Evolutionary conservation across 179 eudicot species (phyloP).

Genomic region (Camellia oleifera): DNA sequence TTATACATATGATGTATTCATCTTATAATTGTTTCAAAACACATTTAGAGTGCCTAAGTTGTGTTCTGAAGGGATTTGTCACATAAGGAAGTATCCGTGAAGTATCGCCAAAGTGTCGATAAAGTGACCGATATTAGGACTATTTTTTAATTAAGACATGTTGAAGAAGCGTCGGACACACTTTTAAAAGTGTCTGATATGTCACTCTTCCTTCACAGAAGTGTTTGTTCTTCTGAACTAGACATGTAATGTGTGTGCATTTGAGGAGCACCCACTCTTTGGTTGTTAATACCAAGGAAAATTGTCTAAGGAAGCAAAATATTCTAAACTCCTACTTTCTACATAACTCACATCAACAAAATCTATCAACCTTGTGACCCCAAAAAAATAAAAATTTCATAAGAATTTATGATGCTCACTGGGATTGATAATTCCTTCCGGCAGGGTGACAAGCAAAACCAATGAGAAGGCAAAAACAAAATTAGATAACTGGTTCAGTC

Average conservation of each 20-base stretch:
- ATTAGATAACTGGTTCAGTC: constrained; percentile 83
- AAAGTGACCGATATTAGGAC: no score
- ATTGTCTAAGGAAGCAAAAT: constrained; percentile 1
- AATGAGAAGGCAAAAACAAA: constrained; percentile 90
- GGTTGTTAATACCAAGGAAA: background rate
- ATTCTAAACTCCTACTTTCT: background rate
- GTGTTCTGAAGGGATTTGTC: no score
- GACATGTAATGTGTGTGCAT: background rate
- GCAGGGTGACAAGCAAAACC: constrained; percentile 78
- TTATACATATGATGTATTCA: no score
- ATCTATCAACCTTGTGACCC: background rate
- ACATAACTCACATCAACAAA: background rate
- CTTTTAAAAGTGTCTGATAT: no score
- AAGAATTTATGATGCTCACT: constrained; percentile 41
- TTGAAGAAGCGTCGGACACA: no score
- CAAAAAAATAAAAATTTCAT: background rate
- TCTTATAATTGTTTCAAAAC: no score
- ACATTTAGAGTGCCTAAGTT: no score
- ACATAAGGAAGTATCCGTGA: no score
- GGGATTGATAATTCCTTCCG: constrained; percentile 84
- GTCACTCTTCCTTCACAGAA: no score
- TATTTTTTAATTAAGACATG: no score
- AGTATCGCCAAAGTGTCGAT: no score
- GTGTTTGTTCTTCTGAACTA: background rate
- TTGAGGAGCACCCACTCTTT: background rate